Percentiles rank a stretch among this genome's conserved stretches.
Evolutionary conservation across 306 rosid species (phyloP).

Genomic region (Heteromeles arbutifolia): DNA sequence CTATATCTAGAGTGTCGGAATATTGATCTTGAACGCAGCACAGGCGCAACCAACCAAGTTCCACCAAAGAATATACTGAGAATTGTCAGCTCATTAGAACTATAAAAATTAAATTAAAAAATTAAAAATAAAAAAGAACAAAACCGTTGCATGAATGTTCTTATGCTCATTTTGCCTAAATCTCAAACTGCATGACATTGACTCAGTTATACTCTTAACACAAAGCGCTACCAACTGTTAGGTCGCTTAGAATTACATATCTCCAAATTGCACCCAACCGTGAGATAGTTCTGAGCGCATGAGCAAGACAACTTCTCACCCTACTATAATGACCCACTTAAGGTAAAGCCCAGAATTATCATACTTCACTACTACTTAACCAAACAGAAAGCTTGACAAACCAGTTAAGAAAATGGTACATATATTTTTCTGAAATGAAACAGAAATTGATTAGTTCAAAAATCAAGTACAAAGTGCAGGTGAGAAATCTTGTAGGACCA

Average conservation of each 20-base stretch:
- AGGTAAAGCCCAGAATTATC: not conserved
- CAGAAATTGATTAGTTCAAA: not conserved
- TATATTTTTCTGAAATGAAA: not conserved
- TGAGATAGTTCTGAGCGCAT: not conserved
- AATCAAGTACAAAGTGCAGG: not conserved
- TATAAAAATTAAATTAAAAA: no score
- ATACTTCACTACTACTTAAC: not conserved
- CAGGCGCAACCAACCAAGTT: not conserved
- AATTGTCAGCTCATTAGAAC: not conserved
- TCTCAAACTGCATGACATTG: not conserved
- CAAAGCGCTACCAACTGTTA: not conserved
- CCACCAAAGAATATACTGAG: not conserved
- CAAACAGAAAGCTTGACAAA: not conserved
- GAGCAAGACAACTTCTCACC: not conserved
- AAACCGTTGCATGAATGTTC: not conserved
- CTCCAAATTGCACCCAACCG: not conserved
- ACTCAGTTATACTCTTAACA: not conserved
- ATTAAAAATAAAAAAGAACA: not conserved
- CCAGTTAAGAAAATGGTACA: not conserved
- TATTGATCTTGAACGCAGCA: not conserved
- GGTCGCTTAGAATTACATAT: not conserved
- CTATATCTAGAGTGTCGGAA: not conserved
- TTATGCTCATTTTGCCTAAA: not conserved
- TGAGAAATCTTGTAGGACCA: not conserved
- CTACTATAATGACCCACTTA: not conserved